phyloP scores from a whole-genome alignment of 2,329 filamentous ascomycete genomes.

The Colletotrichum camelliae region DNA sequence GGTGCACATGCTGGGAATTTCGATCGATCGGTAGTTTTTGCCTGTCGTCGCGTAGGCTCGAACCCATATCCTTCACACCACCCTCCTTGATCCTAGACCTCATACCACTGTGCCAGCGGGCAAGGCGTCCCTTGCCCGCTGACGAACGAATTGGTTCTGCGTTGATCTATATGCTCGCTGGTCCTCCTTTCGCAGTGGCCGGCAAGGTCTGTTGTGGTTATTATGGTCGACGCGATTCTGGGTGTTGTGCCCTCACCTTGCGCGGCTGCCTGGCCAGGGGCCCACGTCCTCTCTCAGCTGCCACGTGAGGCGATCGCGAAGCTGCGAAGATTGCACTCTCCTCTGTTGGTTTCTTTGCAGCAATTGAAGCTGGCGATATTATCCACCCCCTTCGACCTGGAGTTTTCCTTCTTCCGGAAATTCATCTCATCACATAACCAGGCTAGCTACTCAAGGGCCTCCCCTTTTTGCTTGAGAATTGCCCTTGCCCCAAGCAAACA shows the following conservation, averaged over 20 bases:
- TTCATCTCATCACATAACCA: neutral
- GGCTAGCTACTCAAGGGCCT: neutral
- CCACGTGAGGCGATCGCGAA: neutral
- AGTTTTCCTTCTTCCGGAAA: neutral
- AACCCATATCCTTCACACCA: neutral
- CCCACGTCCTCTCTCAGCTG: neutral
- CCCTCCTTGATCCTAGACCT: neutral
- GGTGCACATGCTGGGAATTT: neutral
- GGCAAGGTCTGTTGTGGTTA: fast-evolving
- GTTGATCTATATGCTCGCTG: neutral
- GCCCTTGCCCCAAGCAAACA: neutral
- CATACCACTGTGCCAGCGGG: neutral
- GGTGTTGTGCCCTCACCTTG: neutral
- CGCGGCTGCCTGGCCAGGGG: neutral
- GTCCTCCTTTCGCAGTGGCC: fast-evolving
- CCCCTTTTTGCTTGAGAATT: neutral
- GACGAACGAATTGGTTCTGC: neutral
- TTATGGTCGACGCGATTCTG: neutral
- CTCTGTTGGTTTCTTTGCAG: neutral
- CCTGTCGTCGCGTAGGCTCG: neutral
- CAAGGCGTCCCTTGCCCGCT: neutral
- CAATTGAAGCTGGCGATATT: neutral
- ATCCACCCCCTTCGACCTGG: neutral
- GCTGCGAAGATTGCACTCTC: neutral
- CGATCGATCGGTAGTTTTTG: neutral